Evolutionary conservation across 1,284 basidiomycete species (phyloP).

Genomic region (Rhodotorula sp.): DNA sequence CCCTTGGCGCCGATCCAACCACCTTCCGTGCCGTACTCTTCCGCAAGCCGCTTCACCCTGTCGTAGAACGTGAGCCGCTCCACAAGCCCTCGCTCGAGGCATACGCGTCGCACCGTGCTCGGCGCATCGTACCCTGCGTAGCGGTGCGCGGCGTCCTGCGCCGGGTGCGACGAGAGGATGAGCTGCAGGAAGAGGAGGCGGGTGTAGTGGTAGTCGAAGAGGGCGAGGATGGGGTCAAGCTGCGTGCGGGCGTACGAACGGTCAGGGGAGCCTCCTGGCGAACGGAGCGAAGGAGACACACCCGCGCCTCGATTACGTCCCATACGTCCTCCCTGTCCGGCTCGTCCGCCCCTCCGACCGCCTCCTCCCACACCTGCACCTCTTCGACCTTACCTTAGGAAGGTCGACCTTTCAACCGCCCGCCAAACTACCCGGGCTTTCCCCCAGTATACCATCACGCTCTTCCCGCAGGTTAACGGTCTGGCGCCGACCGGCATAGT

Average conservation of each 20-base stretch:
- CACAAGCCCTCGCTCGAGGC: background rate
- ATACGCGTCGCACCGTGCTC: background rate
- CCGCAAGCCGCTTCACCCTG: slow-evolving; percentile 6
- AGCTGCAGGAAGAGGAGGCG: slow-evolving; percentile 30
- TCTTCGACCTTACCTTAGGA: too few relatives aligned
- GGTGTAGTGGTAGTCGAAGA: slow-evolving; percentile 35
- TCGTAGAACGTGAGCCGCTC: slow-evolving; percentile 14
- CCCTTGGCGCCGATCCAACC: background rate
- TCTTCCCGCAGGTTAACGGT: too few relatives aligned
- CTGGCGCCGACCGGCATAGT: too few relatives aligned
- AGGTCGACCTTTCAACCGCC: too few relatives aligned
- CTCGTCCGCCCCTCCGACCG: background rate
- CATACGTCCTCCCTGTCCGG: slow-evolving; percentile 37
- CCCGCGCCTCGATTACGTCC: slow-evolving; percentile 34
- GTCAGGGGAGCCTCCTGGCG: background rate
- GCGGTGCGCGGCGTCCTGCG: slow-evolving; percentile 9
- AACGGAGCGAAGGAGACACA: slow-evolving; percentile 4
- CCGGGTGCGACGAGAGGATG: slow-evolving; percentile 27
- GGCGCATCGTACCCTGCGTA: slow-evolving; percentile 13
- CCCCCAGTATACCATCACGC: too few relatives aligned
- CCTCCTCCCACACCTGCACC: background rate
- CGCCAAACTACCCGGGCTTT: too few relatives aligned
- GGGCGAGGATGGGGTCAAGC: slow-evolving; percentile 31
- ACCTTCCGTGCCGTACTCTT: slow-evolving; percentile 3
- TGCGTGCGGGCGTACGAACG: background rate